A percentile compares a stretch with the other conserved stretches of the same genome.
Conservation (phyloP, 1,284 basidiomycete genomes). For the Ceratobasidium sp. region DNA sequence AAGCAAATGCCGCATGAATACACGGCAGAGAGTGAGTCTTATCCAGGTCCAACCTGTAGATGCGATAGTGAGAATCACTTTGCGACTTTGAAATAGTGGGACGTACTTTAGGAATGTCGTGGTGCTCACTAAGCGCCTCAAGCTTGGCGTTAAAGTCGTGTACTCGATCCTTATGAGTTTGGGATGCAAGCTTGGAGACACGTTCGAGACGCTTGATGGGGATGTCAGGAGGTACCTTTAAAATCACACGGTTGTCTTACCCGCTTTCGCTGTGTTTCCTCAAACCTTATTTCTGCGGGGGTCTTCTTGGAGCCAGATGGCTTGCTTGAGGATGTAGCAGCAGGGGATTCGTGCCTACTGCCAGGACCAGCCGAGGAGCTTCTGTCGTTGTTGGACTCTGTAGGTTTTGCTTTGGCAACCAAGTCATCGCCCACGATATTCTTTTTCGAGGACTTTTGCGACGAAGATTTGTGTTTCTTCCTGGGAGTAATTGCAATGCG, state of each 20-base stretch:
- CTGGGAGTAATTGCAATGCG: constrained; percentile 56
- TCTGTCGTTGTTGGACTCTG: constrained; percentile 55
- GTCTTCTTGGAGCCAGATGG: constrained; percentile 71
- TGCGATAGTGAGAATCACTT: constrained; percentile 19
- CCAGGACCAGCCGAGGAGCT: constrained; percentile 64
- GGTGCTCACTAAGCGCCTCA: constrained; percentile 90
- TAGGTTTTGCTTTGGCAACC: constrained; percentile 46
- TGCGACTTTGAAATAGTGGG: not conserved
- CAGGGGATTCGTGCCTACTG: constrained; percentile 69
- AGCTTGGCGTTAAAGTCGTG: constrained; percentile 92
- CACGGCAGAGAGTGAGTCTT: constrained; percentile 32
- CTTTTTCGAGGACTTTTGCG: constrained; percentile 70
- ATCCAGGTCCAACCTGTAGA: constrained; percentile 53
- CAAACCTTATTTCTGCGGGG: constrained; percentile 90
- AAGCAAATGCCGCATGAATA: not conserved
- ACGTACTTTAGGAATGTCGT: constrained; percentile 89
- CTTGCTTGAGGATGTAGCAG: constrained; percentile 59
- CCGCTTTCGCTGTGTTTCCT: constrained; percentile 84
- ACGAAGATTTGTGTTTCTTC: constrained; percentile 68
- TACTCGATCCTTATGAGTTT: constrained; percentile 96
- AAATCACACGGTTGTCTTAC: constrained; percentile 64
- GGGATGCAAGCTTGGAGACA: constrained; percentile 83
- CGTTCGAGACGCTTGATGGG: constrained; percentile 78
- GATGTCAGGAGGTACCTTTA: constrained; percentile 46
- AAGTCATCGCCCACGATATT: constrained; percentile 47